phyloP scores from a whole-genome alignment of 176 grass and related monocot species.

The Tuctoria greenei region DNA sequence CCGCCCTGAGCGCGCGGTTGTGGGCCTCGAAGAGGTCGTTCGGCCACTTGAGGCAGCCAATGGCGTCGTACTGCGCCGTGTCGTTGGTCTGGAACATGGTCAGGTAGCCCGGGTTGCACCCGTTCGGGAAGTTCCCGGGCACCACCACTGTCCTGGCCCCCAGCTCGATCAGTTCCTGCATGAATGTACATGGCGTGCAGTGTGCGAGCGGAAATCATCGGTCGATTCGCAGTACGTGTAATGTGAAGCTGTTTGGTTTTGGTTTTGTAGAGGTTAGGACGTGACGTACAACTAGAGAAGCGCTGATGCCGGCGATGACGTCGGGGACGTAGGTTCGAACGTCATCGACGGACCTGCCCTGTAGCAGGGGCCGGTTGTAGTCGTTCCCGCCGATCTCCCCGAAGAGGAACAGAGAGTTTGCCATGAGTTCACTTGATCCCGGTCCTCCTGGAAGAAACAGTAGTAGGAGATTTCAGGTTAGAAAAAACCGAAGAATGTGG shows the following conservation, averaged over 20 bases:
- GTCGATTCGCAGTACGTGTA: too few relatives aligned
- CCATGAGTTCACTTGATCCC: constrained; percentile 19
- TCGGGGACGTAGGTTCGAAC: constrained; percentile 43
- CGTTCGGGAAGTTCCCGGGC: constrained; percentile 58
- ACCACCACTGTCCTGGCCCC: constrained; percentile 50
- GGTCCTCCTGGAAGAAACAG: not conserved
- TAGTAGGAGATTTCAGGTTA: not conserved
- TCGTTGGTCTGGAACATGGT: constrained; percentile 37
- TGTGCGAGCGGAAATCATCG: not conserved
- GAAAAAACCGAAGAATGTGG: not conserved
- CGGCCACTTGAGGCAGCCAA: constrained; percentile 54
- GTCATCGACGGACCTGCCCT: constrained; percentile 38
- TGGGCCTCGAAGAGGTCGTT: constrained; percentile 52
- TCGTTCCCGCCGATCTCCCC: constrained; percentile 72
- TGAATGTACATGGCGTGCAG: not conserved
- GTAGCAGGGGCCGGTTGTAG: constrained; percentile 62
- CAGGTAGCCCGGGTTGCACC: constrained; percentile 51
- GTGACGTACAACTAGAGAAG: constrained; percentile 14
- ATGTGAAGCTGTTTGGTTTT: too few relatives aligned
- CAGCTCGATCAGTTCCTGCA: constrained; percentile 47
- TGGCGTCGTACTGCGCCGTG: constrained; percentile 40
- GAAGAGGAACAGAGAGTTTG: constrained; percentile 54
- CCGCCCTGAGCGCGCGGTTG: constrained; percentile 43
- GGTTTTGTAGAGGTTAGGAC: too few relatives aligned
- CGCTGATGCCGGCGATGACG: constrained; percentile 46